phyloP scores from a whole-genome alignment of 169 alveolate species.

The Sarcocystis neurona region DNA sequence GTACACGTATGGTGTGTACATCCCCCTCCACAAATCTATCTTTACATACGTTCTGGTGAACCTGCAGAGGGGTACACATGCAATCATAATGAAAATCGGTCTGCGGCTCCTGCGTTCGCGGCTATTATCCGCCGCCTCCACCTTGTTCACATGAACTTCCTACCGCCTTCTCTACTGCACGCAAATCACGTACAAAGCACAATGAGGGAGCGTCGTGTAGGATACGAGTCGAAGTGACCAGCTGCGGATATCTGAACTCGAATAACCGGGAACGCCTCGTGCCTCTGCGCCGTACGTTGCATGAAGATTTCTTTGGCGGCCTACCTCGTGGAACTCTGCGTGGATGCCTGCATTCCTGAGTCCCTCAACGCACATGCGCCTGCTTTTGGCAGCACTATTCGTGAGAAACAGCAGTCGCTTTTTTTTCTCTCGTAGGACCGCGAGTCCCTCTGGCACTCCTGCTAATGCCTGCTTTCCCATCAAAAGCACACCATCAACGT shows the following conservation, averaged over 20 bases:
- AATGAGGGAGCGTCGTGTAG: too few relatives aligned
- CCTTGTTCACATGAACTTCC: too few relatives aligned
- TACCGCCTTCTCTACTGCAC: too few relatives aligned
- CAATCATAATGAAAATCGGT: neutral
- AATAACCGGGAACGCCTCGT: too few relatives aligned
- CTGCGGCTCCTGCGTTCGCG: too few relatives aligned
- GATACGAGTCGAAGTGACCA: too few relatives aligned
- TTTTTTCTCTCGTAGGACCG: neutral
- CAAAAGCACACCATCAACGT: conserved; percentile 43
- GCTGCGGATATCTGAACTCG: too few relatives aligned
- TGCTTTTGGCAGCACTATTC: conserved; percentile 32
- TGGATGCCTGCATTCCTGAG: conserved; percentile 19
- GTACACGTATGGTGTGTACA: neutral
- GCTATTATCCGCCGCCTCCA: too few relatives aligned
- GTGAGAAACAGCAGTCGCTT: conserved; percentile 23
- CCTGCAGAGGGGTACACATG: too few relatives aligned
- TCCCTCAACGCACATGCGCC: conserved; percentile 8
- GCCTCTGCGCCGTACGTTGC: neutral
- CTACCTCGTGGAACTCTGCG: conserved; percentile 17
- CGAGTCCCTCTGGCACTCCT: conserved; percentile 1
- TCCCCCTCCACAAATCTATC: neutral
- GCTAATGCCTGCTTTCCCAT: conserved; percentile 4
- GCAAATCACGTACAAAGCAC: too few relatives aligned
- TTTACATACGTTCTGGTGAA: neutral
- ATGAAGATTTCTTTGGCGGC: neutral